Base-by-base conservation (phyloP, 2,329 filamentous ascomycete genomes). In the Phialocephala sp. region DNA sequence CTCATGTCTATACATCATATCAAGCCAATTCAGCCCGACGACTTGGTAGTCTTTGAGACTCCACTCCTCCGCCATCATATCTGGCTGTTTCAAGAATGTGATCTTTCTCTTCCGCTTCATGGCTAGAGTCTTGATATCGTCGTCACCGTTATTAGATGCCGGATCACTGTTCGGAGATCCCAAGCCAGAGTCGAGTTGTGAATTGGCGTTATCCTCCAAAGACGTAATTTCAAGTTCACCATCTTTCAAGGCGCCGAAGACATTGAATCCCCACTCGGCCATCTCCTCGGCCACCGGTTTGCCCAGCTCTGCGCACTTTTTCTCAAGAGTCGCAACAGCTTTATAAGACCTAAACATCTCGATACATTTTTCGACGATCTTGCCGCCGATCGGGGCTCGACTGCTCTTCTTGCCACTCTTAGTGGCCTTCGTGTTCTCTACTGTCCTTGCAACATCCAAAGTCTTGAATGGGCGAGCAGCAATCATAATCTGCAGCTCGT, bases 11-110 rank as follows among this genome's bases (percentile, higher is more conserved):
- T 93, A 97, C 15, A 99, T 84, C 55, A 98, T 80, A 63, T 89
- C 88, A 74, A 99, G 85, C 95, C 95, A 99, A 76, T 98, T 98
- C 60, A 99, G 85, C 4, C 95, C 95, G 36, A 97, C 93, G 22
- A 98, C 81, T 76, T 99, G 95, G 74, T 97, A 98, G 41, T 95
- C 90, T 76, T 98, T 97, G 82, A 99, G 88, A 45, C 85, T 82
- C 63, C 94, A 86, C 62, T 91, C 86, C 0, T 89, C 84, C 36
- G 87, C 86, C 91, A 99, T 95, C 60, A 90, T 85, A 4, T 83
- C 79, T 0, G 95, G 95, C 76, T 98, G 77, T 60, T 76, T 76
- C 47, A 77, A 43, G 43, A 78, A 78, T 20, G 72, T 71, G n/a
- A 71, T 62, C 55, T 70, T 67, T 59, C 64, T 63, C 59, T 70